Conservation (phyloP, 78 protist genomes). For the Pigoraptor vietnamica region DNA sequence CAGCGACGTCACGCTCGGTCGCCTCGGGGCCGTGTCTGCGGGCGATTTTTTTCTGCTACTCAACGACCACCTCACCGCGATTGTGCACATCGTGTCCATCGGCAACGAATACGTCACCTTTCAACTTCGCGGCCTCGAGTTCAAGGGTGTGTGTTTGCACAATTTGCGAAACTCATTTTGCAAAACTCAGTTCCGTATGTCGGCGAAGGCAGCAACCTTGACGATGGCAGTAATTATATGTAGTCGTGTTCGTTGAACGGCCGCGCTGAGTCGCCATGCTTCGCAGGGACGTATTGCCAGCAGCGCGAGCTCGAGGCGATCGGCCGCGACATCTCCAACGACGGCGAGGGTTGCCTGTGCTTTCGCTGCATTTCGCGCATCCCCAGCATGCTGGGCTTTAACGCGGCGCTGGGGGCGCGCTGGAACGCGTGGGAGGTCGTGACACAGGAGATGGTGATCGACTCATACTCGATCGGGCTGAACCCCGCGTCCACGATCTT, state of each 20-base stretch:
- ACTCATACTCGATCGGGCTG: not conserved
- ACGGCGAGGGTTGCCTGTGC: too few species aligned
- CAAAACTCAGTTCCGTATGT: too few species aligned
- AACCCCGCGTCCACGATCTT: not conserved
- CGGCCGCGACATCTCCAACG: too few species aligned
- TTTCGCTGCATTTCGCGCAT: not conserved
- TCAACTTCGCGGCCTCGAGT: slow-evolving; percentile 36
- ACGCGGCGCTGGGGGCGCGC: not conserved
- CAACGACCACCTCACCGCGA: not conserved
- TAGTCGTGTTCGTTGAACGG: too few species aligned
- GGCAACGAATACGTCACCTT: slow-evolving; percentile 18
- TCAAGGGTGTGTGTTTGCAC: slow-evolving; percentile 7
- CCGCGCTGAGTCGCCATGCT: too few species aligned
- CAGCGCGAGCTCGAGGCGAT: slow-evolving; percentile 12
- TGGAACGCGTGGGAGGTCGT: not conserved
- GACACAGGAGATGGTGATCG: not conserved
- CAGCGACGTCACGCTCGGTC: not conserved
- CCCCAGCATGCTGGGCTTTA: not conserved
- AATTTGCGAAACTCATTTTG: not conserved
- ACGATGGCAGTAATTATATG: too few species aligned
- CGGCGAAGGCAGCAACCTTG: too few species aligned
- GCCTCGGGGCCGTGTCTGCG: not conserved
- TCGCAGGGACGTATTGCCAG: slow-evolving; percentile 3
- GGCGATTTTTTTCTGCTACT: not conserved
- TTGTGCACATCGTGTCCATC: slow-evolving; percentile 7